Evolutionary conservation across 306 rosid species (phyloP).

Genomic region (cucumber (Cucumis sativus)): DNA sequence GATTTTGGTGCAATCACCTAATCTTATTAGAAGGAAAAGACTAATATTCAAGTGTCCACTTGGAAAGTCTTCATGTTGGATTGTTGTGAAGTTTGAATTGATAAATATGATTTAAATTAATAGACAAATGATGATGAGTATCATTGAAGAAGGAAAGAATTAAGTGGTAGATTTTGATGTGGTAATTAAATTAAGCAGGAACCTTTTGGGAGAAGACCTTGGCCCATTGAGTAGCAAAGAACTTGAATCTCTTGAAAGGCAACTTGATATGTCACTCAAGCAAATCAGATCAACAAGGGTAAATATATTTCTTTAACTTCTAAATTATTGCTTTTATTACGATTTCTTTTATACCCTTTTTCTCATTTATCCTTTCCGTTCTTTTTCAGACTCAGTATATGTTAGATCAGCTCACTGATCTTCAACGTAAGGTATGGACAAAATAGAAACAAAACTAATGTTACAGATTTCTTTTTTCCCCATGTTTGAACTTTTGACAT

Average conservation of each 20-base stretch:
- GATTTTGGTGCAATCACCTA: too few species aligned
- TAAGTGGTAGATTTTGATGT: background rate
- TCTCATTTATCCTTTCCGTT: background rate
- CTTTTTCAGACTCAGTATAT: constrained; percentile 59
- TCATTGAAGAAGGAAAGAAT: too few species aligned
- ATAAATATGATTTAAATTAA: too few species aligned
- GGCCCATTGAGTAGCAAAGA: constrained; percentile 81
- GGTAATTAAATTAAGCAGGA: constrained; percentile 24
- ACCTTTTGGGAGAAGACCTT: constrained; percentile 95
- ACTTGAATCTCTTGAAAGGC: constrained; percentile 91
- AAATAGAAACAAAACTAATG: too few species aligned
- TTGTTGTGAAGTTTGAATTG: too few species aligned
- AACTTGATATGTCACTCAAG: constrained; percentile 81
- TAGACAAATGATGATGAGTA: too few species aligned
- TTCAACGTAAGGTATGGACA: constrained; percentile 57
- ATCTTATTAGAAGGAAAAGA: too few species aligned
- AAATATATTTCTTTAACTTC: background rate
- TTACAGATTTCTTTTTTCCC: too few species aligned
- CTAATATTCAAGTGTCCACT: too few species aligned
- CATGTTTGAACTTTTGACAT: too few species aligned
- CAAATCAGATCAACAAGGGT: constrained; percentile 94
- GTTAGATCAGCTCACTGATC: constrained; percentile 87
- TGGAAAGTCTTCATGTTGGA: too few species aligned
- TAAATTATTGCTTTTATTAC: background rate
- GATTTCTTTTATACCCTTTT: background rate